Base-by-base conservation (phyloP, 495 filamentous ascomycete species). In the Chaetomium cochliodes region DNA sequence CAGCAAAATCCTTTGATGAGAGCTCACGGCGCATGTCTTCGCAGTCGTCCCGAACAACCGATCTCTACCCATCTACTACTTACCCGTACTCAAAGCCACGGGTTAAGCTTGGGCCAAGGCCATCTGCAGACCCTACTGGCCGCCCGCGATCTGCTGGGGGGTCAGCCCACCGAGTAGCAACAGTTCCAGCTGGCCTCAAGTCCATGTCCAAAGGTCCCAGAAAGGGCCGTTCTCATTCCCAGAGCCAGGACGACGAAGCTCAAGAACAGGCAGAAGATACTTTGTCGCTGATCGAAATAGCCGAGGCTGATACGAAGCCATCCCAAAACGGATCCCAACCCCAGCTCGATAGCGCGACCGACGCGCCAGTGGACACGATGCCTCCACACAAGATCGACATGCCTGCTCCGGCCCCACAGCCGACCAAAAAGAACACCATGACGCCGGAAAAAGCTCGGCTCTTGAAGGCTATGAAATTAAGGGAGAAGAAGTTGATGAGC, bases 381-480 rank as follows among this genome's bases (percentile, higher is more conserved):
- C 74, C 70, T 79, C 77, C 50, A 62, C 65, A 80, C 62, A 79
- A 79, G 46, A 73, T 82, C 68, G 72, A 79, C 72, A 66, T 73
- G 33, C 70, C 74, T 37, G 69, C 77, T 0, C 64, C 78, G 46
- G 70, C 73, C 23, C 68, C 74, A 33, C 66, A 69, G 1, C 58
- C 76, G 11, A 68, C 66, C 50, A 86, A 82, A 65, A 83, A 86
- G 15, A 82, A 83, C 33, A 82, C 85, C 18, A 86, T 96, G 71
- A 93, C 92, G 0, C 90, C 91, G 0, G 94, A 98, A 73, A 97
- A 96, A 74, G 86, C 90, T 68, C 84, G 92, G 66, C 79, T 98
- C 64, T 90, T 96, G 91, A 97, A 93, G 79, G 93, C 94, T 6
- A 81, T 97, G 74, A 89, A 98, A 68, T 78, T 97, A 51, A 84